These are phyloP conservation scores for Podospora pseudoanserina DNA, from an alignment of 495 filamentous ascomycete genomes.

Conservation along the genomic window DNA sequence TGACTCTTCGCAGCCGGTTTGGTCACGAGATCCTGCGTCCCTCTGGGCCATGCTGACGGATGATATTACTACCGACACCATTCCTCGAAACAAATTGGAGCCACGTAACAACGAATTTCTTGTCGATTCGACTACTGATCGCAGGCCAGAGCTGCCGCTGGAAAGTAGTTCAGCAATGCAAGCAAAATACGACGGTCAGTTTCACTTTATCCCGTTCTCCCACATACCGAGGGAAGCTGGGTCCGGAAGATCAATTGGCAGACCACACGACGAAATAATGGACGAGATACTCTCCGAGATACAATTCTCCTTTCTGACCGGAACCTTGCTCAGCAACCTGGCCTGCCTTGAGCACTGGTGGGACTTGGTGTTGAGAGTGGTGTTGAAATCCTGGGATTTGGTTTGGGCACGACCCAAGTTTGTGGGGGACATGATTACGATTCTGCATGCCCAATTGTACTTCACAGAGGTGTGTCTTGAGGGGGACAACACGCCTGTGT, in stretches of 20 bases:
- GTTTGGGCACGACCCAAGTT: slow-evolving; percentile 54
- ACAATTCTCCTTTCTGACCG: slow-evolving; percentile 79
- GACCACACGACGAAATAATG: not conserved
- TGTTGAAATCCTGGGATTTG: slow-evolving; percentile 65
- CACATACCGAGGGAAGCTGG: slow-evolving; percentile 51
- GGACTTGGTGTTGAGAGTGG: slow-evolving; percentile 59
- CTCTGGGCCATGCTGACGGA: slow-evolving; percentile 49
- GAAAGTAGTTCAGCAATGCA: slow-evolving; percentile 2
- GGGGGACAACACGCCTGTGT: not conserved
- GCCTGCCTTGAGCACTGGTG: slow-evolving; percentile 91
- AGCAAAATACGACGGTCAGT: slow-evolving; percentile 20
- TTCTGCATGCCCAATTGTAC: slow-evolving; percentile 66
- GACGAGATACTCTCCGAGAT: slow-evolving; percentile 64
- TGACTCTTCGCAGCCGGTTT: not conserved
- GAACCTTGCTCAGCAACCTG: slow-evolving; percentile 75
- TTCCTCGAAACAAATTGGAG: slow-evolving; percentile 48
- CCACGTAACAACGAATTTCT: slow-evolving; percentile 44
- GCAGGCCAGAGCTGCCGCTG: slow-evolving; percentile 2
- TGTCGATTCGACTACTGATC: slow-evolving; percentile 46
- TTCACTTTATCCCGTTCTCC: slow-evolving; percentile 58
- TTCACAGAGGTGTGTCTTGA: slow-evolving; percentile 63
- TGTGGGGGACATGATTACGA: slow-evolving; percentile 56
- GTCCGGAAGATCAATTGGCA: not conserved
- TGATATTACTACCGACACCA: slow-evolving; percentile 43
- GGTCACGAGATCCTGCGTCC: slow-evolving; percentile 15